These are phyloP conservation scores for Trichophyton verrucosum DNA, from an alignment of 2,329 filamentous ascomycete genomes.

Conservation along the genomic window DNA sequence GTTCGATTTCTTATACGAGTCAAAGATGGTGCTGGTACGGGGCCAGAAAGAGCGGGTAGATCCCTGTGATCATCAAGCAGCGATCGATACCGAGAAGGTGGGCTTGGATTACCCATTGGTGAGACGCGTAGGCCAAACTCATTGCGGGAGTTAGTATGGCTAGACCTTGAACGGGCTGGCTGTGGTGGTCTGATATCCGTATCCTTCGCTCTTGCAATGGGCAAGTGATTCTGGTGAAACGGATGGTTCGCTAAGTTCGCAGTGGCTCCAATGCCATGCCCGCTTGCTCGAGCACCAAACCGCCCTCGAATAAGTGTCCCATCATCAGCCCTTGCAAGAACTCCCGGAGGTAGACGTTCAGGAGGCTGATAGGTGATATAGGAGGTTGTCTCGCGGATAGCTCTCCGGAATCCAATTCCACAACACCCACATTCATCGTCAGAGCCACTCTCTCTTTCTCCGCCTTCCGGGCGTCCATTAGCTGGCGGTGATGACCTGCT, in stretches of 20 bases:
- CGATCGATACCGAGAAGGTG: background rate
- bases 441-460: background rate
- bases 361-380: conserved; percentile 13
- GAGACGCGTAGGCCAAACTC: background rate
- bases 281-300: conserved; percentile 30
- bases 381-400: conserved; percentile 23
- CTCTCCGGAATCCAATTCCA: conserved; percentile 15
- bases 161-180: background rate
- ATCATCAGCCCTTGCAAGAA: conserved; percentile 29
- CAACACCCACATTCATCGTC: background rate
- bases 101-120: background rate
- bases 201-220: conserved; percentile 14
- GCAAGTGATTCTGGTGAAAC: conserved; percentile 22
- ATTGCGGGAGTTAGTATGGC: background rate
- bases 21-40: background rate
- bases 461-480: background rate
- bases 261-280: conserved; percentile 25
- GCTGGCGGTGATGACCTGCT: conserved; percentile 2
- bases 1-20: background rate
- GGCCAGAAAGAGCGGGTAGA: background rate
- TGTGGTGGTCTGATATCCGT: background rate
- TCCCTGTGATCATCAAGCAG: background rate
- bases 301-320: conserved; percentile 31
- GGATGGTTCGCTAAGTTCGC: conserved; percentile 23
- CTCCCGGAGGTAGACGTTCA: conserved; percentile 13